Base-by-base conservation (phyloP, 1,139 yeast genomes). In the Hemisphaericaspora xylanilytica region DNA sequence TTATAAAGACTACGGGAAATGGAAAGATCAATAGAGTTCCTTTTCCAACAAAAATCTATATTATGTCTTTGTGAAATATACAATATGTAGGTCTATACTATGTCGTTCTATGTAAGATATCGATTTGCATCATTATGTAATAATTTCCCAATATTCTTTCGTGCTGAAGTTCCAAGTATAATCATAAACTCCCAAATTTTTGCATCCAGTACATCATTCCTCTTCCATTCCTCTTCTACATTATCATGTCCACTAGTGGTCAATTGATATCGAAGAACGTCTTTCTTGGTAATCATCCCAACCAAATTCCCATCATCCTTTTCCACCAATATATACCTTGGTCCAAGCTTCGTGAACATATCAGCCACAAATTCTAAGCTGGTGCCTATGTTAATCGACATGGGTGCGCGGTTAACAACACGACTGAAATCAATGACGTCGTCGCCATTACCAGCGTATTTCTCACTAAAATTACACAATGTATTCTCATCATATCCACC, bases 321-420 rank as follows among this genome's bases (percentile, higher is more conserved):
- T 39, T 81, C 85, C 0, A 89, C 82, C 35, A 85, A 67, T 1
- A 92, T 73, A 28, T 81, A 74, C 28, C 88, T 68, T 4, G 97
- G 96, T 0, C 97, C 97, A 28, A 89, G 58, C 48, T 85, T 82
- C 42, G 79, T 75, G 58, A 92, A 92, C 14, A 87, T 65, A 34
- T 84, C 85, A 43, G 82, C 65, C 2, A 83, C 75, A 29, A 76
- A 73, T 46, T 84, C 86, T 28, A 89, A 63, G 0, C 85, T 73
- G 0, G 82, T 69, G 25, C 64, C 58, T 1, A 78, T 60, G 37
- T 73, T 67, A 0, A 87, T 80, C 0, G 79, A 72, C 14, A 89
- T 58, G 2, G 95, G 95, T 11, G 88, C 77, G 16, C 59, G 53
- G 49, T 83, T 80, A 21, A 85, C 75, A 21, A 63, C 59, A 2